Percentiles rank a stretch among this genome's conserved stretches.
These are phyloP conservation scores for Lobosporangium transversale DNA, from an alignment of 192 early-diverging fungal genomes.

Conservation along the genomic window DNA sequence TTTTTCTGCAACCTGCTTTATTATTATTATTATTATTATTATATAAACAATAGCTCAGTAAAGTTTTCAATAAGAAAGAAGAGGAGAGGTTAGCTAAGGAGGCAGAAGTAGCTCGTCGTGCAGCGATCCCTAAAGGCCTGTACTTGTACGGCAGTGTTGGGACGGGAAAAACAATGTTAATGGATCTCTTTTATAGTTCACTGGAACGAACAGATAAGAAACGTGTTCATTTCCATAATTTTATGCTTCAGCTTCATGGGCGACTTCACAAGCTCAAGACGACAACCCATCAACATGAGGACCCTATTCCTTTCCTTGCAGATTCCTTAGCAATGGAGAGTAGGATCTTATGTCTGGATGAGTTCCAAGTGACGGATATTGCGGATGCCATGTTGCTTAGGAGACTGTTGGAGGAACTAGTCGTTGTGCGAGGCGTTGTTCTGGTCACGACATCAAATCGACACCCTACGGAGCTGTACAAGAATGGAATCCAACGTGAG, in stretches of 20 bases:
- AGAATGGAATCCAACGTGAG: conserved; percentile 94
- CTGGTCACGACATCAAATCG: conserved; percentile 94
- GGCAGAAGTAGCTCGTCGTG: conserved; percentile 20
- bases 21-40: too few relatives aligned
- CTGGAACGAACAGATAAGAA: conserved; percentile 76
- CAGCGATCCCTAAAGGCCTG: conserved; percentile 59
- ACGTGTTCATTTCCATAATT: conserved; percentile 96
- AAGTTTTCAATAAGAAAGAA: conserved; percentile 42
- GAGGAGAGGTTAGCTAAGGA: conserved; percentile 28
- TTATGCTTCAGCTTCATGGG: conserved; percentile 94
- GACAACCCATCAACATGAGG: conserved; percentile 58
- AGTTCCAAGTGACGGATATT: conserved; percentile 98
- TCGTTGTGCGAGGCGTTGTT: conserved; percentile 81
- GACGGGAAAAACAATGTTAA: conserved; percentile 94
- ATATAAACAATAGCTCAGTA: conserved; percentile 23
- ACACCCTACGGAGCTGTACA: conserved; percentile 92
- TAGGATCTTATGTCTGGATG: conserved; percentile 94
- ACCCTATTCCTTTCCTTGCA: conserved; percentile 81
- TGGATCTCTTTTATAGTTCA: conserved; percentile 95
- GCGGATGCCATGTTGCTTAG: conserved; percentile 96
- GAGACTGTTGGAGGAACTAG: conserved; percentile 83
- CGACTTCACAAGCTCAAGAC: conserved; percentile 72
- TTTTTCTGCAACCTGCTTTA: neutral
- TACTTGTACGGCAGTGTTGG: conserved; percentile 83
- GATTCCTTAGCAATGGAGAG: conserved; percentile 82